These are phyloP conservation scores for Candida boleticola DNA, from an alignment of 805 yeast species.

Conservation along the genomic window DNA sequence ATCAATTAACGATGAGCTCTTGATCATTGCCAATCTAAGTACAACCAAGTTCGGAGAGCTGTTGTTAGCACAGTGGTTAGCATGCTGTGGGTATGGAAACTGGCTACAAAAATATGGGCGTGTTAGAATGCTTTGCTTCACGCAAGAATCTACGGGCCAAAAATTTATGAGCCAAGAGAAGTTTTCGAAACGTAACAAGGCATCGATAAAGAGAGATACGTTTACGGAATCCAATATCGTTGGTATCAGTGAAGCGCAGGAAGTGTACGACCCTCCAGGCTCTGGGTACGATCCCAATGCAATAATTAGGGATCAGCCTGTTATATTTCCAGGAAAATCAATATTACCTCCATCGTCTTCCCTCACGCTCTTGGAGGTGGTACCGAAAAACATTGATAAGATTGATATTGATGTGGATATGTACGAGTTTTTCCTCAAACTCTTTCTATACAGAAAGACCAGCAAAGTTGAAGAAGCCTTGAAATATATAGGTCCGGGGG, in stretches of 20 bases:
- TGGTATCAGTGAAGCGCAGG: constrained; percentile 39
- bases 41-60: constrained; percentile 57
- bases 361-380: constrained; percentile 58
- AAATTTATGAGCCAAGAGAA: constrained; percentile 59
- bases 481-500: constrained; percentile 77
- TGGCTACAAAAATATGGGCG: constrained; percentile 74
- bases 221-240: constrained; percentile 57
- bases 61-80: constrained; percentile 70
- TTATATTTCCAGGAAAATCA: constrained; percentile 25
- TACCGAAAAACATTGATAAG: constrained; percentile 32
- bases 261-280: constrained; percentile 22
- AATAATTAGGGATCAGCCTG: constrained; percentile 36
- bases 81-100: constrained; percentile 63
- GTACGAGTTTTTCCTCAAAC: constrained; percentile 67
- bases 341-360: constrained; percentile 31
- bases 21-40: constrained; percentile 60
- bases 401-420: constrained; percentile 47
- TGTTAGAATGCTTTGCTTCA: constrained; percentile 71
- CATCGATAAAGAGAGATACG: constrained; percentile 62
- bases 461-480: constrained; percentile 47
- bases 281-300: constrained; percentile 34
- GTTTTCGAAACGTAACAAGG: constrained; percentile 53
- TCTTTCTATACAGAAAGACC: constrained; percentile 48
- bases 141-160: constrained; percentile 50
- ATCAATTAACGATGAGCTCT: constrained; percentile 50